Conservation (phyloP, 2,329 filamentous ascomycete genomes). For the Aphanoascus verrucosus region DNA sequence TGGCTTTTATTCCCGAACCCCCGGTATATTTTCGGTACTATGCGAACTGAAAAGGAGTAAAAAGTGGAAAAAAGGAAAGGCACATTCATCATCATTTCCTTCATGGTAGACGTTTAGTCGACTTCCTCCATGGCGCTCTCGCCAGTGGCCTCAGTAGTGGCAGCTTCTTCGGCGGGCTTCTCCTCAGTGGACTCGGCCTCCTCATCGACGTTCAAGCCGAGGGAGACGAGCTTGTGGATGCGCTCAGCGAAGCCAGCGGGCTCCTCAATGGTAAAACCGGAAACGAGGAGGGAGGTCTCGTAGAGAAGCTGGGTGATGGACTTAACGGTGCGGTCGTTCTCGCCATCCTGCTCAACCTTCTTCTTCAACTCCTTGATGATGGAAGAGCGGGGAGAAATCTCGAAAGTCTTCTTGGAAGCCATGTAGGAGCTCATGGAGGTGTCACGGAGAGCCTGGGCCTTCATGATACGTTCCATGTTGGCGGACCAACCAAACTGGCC, state of each 20-base stretch:
- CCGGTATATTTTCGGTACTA: constrained; percentile 7
- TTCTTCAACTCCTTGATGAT: constrained; percentile 99
- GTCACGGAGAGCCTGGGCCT: constrained; percentile 98
- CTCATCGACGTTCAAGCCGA: constrained; percentile 95
- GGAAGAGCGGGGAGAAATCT: constrained; percentile 96
- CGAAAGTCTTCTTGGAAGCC: constrained; percentile 99
- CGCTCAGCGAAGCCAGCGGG: constrained; percentile 95
- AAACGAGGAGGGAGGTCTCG: constrained; percentile 96
- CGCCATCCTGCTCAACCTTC: constrained; percentile 95
- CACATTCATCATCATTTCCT: constrained; percentile 6
- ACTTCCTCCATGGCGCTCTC: constrained; percentile 99
- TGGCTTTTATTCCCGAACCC: constrained; percentile 12
- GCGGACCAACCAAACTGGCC: constrained; percentile 99
- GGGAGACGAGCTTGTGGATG: constrained; percentile 98
- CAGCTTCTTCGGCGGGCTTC: constrained; percentile 48
- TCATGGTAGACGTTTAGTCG: constrained; percentile 54
- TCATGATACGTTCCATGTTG: constrained; percentile 99
- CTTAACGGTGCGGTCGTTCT: constrained; percentile 99
- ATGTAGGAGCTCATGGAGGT: constrained; percentile 99
- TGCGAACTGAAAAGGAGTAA: not conserved
- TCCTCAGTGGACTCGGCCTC: constrained; percentile 59
- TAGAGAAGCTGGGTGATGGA: constrained; percentile 97
- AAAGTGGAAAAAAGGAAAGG: constrained; percentile 1
- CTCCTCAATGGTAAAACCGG: constrained; percentile 99
- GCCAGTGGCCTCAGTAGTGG: constrained; percentile 54